These are phyloP conservation scores for Cladosporium halotolerans DNA, from an alignment of 2,329 filamentous ascomycete species.

Conservation along the genomic window DNA sequence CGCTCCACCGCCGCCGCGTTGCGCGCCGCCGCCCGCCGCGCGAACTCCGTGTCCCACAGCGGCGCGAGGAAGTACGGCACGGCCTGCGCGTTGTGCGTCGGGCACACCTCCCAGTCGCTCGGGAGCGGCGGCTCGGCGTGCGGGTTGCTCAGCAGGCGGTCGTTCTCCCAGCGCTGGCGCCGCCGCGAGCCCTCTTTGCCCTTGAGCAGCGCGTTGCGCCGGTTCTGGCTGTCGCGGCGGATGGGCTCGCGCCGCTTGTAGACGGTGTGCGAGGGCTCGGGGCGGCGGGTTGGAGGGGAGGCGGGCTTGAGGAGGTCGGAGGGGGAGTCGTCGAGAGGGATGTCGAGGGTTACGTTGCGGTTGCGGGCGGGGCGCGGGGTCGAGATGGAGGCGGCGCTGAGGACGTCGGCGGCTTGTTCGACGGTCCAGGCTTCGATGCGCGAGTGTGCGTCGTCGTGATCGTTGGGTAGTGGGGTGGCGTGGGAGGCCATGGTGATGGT, in stretches of 20 bases:
- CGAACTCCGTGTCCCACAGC: slow-evolving; percentile 64
- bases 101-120: slow-evolving; percentile 73
- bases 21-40: slow-evolving; percentile 24
- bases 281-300: slow-evolving; percentile 18
- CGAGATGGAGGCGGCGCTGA: slow-evolving; percentile 37
- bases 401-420: slow-evolving; percentile 38
- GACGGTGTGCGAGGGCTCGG: slow-evolving; percentile 28
- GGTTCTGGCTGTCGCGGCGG: slow-evolving; percentile 55
- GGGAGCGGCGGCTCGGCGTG: slow-evolving; percentile 76
- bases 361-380: slow-evolving; percentile 37
- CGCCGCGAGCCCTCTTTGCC: slow-evolving; percentile 87
- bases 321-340: slow-evolving; percentile 58
- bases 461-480: background rate
- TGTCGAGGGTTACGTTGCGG: slow-evolving; percentile 60
- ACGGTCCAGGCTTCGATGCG: slow-evolving; percentile 43
- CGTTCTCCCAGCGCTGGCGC: slow-evolving; percentile 91
- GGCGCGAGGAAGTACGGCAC: slow-evolving; percentile 87
- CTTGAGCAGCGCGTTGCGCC: slow-evolving; percentile 71
- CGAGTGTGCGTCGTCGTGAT: slow-evolving; percentile 21
- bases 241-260: slow-evolving; percentile 50
- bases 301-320: slow-evolving; percentile 17
- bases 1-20: slow-evolving; percentile 38
- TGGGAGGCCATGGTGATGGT: background rate
- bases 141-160: slow-evolving; percentile 79
- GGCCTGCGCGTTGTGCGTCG: slow-evolving; percentile 69